Evolutionary conservation across 2,329 filamentous ascomycete genomes (phyloP).

Genomic region (Aspergillus aculeatus): DNA sequence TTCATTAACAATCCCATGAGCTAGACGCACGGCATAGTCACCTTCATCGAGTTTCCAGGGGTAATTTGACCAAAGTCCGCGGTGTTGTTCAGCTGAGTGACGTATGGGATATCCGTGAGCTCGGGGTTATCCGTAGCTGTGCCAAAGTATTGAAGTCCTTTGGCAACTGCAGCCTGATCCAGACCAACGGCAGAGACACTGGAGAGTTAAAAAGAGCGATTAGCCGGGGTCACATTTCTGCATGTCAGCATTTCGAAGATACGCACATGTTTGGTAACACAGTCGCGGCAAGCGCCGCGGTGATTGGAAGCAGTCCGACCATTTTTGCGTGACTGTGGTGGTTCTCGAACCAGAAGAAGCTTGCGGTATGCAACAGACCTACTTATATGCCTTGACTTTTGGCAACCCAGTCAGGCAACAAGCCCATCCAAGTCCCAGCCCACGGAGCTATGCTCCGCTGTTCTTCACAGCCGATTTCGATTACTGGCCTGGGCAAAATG

Average conservation of each 20-base stretch:
- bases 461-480: not conserved
- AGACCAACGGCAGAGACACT: slow-evolving; percentile 26
- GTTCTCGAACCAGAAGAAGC: not conserved
- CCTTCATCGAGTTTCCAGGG: slow-evolving; percentile 62
- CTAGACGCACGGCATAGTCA: slow-evolving; percentile 4
- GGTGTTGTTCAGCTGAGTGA: slow-evolving; percentile 57
- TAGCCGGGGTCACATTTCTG: not conserved
- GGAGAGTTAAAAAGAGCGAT: not conserved
- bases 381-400: not conserved
- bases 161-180: slow-evolving; percentile 48
- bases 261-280: slow-evolving; percentile 25
- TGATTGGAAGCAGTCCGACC: slow-evolving; percentile 19
- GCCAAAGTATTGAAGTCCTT: slow-evolving; percentile 56
- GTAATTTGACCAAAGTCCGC: slow-evolving; percentile 65
- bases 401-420: not conserved
- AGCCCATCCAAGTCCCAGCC: not conserved
- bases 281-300: slow-evolving; percentile 22
- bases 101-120: slow-evolving; percentile 55
- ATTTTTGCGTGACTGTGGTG: slow-evolving; percentile 8
- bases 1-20: not conserved
- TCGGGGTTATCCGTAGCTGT: slow-evolving; percentile 60
- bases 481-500: too few relatives aligned
- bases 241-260: not conserved
- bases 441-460: not conserved
- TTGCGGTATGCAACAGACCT: not conserved